These are phyloP conservation scores for Neostapfia colusana DNA, from an alignment of 176 grass and related monocot species.

Conservation along the genomic window DNA sequence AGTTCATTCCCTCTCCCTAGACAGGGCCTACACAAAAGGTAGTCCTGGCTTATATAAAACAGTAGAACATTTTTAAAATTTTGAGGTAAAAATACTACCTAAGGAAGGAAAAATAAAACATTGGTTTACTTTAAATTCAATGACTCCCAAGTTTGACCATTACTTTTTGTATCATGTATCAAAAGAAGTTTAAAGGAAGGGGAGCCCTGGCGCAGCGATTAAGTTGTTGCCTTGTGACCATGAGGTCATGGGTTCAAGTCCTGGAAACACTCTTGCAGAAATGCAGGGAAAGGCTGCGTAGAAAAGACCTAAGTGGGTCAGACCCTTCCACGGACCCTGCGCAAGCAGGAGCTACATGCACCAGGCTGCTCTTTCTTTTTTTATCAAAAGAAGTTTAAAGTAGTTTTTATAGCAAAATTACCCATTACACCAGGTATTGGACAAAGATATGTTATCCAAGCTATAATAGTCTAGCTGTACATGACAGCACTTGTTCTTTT, in stretches of 20 bases:
- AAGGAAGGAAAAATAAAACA: not conserved
- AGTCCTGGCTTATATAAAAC: not conserved
- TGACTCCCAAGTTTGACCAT: not conserved
- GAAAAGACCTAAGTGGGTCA: too few relatives aligned
- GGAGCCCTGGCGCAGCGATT: too few relatives aligned
- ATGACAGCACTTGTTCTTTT: not conserved
- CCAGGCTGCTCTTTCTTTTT: too few relatives aligned
- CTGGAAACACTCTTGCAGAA: too few relatives aligned
- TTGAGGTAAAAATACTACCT: not conserved
- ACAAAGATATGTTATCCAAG: not conserved
- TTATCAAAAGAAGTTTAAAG: not conserved
- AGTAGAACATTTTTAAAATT: not conserved
- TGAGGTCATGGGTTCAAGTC: too few relatives aligned
- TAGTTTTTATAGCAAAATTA: not conserved
- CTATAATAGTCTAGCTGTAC: not conserved
- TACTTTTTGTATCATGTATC: not conserved
- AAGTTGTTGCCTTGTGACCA: too few relatives aligned
- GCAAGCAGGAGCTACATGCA: too few relatives aligned
- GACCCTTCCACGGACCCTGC: too few relatives aligned
- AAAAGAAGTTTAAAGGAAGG: not conserved
- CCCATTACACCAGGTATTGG: not conserved
- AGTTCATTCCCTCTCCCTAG: too few relatives aligned
- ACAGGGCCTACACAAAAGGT: not conserved
- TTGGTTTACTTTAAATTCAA: not conserved
- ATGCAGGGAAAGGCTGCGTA: too few relatives aligned